phyloP scores from a whole-genome alignment of 495 filamentous ascomycete genomes.

The Aspergillus diversus region DNA sequence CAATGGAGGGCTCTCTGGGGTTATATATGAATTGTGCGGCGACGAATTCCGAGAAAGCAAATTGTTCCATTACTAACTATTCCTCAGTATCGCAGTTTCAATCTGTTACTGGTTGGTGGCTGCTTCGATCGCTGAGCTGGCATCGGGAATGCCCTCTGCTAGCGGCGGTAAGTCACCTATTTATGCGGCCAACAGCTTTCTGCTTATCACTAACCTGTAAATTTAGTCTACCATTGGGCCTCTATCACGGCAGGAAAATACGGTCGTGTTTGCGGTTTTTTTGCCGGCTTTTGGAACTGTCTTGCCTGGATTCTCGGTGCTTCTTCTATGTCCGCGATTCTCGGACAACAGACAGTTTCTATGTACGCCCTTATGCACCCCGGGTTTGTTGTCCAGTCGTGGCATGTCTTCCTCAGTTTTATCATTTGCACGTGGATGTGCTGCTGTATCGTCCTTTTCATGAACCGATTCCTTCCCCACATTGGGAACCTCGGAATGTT shows the following conservation, averaged over 20 bases:
- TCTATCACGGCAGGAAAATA: constrained; percentile 72
- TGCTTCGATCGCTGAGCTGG: constrained; percentile 48
- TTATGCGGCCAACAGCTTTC: not conserved
- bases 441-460: constrained; percentile 67
- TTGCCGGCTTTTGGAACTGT: constrained; percentile 80
- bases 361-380: constrained; percentile 76
- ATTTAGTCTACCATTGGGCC: constrained; percentile 77
- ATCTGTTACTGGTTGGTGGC: constrained; percentile 30
- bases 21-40: constrained; percentile 26
- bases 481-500: constrained; percentile 70
- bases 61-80: not conserved
- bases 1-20: constrained; percentile 24
- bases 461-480: constrained; percentile 67
- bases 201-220: not conserved
- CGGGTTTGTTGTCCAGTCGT: constrained; percentile 60
- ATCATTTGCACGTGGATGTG: constrained; percentile 69
- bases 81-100: constrained; percentile 19
- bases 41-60: not conserved
- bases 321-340: constrained; percentile 69
- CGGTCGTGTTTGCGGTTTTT: constrained; percentile 73
- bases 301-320: constrained; percentile 71
- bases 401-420: constrained; percentile 78
- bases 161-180: constrained; percentile 56
- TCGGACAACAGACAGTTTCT: constrained; percentile 65
- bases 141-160: constrained; percentile 76